phyloP scores from a whole-genome alignment of 2,329 filamentous ascomycete species.

The Nemania sp. region DNA sequence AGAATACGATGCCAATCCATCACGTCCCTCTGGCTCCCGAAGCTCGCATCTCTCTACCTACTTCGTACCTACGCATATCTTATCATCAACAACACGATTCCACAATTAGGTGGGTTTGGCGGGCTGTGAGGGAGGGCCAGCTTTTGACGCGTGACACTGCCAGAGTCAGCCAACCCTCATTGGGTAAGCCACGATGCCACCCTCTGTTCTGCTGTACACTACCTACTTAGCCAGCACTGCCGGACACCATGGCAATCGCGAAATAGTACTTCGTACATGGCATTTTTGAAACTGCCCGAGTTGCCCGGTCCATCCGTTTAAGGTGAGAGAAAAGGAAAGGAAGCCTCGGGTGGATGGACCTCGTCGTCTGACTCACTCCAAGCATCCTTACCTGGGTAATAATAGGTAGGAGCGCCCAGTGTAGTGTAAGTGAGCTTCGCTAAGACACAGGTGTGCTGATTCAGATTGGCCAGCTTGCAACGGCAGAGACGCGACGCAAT shows the following conservation, averaged over 20 bases:
- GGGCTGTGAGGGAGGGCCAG: slow-evolving; percentile 36
- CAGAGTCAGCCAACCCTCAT: slow-evolving; percentile 41
- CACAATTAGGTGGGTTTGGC: slow-evolving; percentile 30
- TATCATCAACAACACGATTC: slow-evolving; percentile 32
- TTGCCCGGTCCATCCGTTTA: slow-evolving; percentile 16
- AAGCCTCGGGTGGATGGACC: slow-evolving; percentile 3
- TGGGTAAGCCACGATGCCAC: slow-evolving; percentile 41
- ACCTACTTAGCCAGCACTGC: slow-evolving; percentile 19
- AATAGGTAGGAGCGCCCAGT: slow-evolving; percentile 4
- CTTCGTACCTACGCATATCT: too few relatives aligned
- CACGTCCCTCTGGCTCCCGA: slow-evolving; percentile 21
- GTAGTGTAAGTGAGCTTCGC: background rate
- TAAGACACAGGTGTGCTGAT: slow-evolving; percentile 7
- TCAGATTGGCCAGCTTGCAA: slow-evolving; percentile 10
- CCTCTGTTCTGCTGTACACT: too few relatives aligned
- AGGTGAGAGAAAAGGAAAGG: slow-evolving; percentile 1
- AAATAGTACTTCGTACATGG: slow-evolving; percentile 31
- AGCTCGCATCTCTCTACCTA: too few relatives aligned
- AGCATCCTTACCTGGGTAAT: background rate
- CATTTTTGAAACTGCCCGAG: slow-evolving; percentile 28
- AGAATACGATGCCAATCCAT: slow-evolving; percentile 25
- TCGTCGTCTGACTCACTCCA: slow-evolving; percentile 25
- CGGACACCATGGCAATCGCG: slow-evolving; percentile 32
- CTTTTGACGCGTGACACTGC: slow-evolving; percentile 40
- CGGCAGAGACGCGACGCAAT: slow-evolving; percentile 11